A percentile compares a stretch with the other conserved stretches of the same genome.
phyloP scores from a whole-genome alignment of 2,329 filamentous ascomycete species.

The Pseudopithomyces maydicus region DNA sequence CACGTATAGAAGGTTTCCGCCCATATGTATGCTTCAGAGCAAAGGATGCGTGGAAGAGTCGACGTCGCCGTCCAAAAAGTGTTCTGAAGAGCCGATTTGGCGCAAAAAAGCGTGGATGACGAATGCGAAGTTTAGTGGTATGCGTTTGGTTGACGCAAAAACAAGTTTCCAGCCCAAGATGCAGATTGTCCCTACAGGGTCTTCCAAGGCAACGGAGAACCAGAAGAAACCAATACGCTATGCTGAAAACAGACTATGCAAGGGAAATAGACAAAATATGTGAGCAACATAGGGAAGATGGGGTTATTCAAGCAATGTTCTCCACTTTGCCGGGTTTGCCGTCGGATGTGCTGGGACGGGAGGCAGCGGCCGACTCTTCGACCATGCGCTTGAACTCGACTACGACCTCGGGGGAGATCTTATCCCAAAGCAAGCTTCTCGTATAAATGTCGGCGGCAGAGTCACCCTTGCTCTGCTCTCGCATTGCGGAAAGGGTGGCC shows the following conservation, averaged over 20 bases:
- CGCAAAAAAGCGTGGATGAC: conserved; percentile 6
- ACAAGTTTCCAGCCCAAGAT: conserved; percentile 36
- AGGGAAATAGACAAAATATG: conserved; percentile 27
- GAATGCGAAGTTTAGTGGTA: conserved; percentile 27
- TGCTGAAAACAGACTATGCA: conserved; percentile 37
- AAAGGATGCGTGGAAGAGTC: conserved; percentile 14
- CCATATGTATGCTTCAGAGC: conserved; percentile 25
- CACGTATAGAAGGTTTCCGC: conserved; percentile 28
- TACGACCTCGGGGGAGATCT: conserved; percentile 89
- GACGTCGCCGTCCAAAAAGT: conserved; percentile 41
- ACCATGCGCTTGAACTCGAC: conserved; percentile 92
- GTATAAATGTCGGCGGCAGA: conserved; percentile 89
- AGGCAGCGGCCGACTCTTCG: conserved; percentile 65
- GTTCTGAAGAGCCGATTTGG: conserved; percentile 17
- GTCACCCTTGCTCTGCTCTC: conserved; percentile 69
- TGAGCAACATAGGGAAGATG: conserved; percentile 27
- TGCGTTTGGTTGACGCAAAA: conserved; percentile 21
- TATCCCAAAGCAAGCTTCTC: conserved; percentile 89
- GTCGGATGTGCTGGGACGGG: conserved; percentile 40
- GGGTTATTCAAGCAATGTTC: conserved; percentile 27
- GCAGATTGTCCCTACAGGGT: conserved; percentile 40
- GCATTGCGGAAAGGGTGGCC: conserved; percentile 80
- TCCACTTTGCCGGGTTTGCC: conserved; percentile 34
- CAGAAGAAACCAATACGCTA: conserved; percentile 41
- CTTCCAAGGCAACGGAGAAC: conserved; percentile 15